These are phyloP conservation scores for Dorcoceras hygrometricum DNA, from an alignment of 257 asterid genomes.

Conservation along the genomic window DNA sequence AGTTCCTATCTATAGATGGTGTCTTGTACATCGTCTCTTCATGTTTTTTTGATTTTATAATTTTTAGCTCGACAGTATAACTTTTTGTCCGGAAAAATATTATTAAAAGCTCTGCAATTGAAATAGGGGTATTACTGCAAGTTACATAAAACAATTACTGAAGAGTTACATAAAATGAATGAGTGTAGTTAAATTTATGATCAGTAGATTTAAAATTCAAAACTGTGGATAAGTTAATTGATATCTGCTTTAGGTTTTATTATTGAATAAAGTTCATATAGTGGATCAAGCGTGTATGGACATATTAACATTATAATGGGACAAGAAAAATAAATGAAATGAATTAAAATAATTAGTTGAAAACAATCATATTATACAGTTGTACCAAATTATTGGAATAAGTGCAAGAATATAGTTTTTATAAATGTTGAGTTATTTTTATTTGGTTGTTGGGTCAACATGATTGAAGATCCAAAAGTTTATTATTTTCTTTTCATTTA, in stretches of 20 bases:
- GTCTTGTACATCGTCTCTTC: background rate
- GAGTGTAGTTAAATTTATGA: background rate
- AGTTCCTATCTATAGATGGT: background rate
- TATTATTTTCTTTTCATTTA: background rate
- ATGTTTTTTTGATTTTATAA: too few relatives aligned
- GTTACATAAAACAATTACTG: background rate
- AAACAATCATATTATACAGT: background rate
- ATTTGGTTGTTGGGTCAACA: background rate
- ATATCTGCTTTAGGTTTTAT: background rate
- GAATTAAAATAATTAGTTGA: background rate
- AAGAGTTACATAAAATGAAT: background rate
- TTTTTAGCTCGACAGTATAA: background rate
- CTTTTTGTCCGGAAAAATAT: background rate
- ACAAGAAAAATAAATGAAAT: background rate
- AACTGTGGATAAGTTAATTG: too few relatives aligned
- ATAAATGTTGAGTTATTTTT: too few relatives aligned
- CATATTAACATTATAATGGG: background rate
- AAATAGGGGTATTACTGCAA: background rate
- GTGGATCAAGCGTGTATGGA: background rate
- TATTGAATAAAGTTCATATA: too few relatives aligned
- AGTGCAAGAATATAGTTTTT: background rate
- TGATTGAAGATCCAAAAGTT: too few relatives aligned
- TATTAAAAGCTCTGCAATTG: background rate
- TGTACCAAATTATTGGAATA: too few relatives aligned
- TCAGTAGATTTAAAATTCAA: too few relatives aligned